phyloP scores from a whole-genome alignment of 768 basidiomycete genomes.

The Hygrophorus pudorinus region DNA sequence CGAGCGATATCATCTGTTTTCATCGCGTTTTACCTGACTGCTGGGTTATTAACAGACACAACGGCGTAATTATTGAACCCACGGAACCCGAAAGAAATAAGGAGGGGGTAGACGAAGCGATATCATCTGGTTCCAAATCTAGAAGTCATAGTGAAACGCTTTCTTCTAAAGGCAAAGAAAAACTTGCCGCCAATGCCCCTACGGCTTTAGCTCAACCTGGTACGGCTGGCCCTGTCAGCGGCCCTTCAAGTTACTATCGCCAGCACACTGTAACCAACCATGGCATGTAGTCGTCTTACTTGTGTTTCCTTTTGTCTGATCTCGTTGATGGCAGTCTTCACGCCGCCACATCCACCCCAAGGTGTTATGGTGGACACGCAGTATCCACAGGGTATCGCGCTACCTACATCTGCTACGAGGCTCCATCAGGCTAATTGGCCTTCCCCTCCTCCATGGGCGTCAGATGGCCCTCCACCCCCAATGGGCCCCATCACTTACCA shows the following conservation, averaged over 20 bases:
- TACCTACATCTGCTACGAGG: slow-evolving; percentile 47
- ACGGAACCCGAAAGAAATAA: slow-evolving; percentile 17
- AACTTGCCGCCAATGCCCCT: slow-evolving; percentile 11
- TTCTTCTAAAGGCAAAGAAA: slow-evolving; percentile 31
- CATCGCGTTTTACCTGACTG: not conserved
- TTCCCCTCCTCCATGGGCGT: slow-evolving; percentile 29
- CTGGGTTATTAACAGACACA: slow-evolving; percentile 35
- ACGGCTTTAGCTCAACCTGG: slow-evolving; percentile 18
- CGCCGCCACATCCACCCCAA: not conserved
- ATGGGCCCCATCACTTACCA: slow-evolving; percentile 27
- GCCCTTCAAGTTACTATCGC: slow-evolving; percentile 54
- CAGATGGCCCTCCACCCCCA: slow-evolving; percentile 20
- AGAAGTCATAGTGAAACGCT: slow-evolving; percentile 45
- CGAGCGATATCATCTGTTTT: slow-evolving; percentile 23
- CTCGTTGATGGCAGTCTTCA: not conserved
- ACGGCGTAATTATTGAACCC: slow-evolving; percentile 56
- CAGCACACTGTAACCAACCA: slow-evolving; percentile 44
- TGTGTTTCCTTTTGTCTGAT: slow-evolving; percentile 1
- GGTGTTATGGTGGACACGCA: slow-evolving; percentile 26
- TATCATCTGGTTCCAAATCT: slow-evolving; percentile 30
- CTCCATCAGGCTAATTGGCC: slow-evolving; percentile 33
- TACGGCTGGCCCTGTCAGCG: slow-evolving; percentile 22
- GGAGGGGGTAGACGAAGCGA: slow-evolving; percentile 21
- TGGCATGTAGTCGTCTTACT: slow-evolving; percentile 21
- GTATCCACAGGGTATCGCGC: slow-evolving; percentile 29